Base-by-base conservation (phyloP, 805 yeast genomes). In the Schwanniomyces vanrijiae region DNA sequence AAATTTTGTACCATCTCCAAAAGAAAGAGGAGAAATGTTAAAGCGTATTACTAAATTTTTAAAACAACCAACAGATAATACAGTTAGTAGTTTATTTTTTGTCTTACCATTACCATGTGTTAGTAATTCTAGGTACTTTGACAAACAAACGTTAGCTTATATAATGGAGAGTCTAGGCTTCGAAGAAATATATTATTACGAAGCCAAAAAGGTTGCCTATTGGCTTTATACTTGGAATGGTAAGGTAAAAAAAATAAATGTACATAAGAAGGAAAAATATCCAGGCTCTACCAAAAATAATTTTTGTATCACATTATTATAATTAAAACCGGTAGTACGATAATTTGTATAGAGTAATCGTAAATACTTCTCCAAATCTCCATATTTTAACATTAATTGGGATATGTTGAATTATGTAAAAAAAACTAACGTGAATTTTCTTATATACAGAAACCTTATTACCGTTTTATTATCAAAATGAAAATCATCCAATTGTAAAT, bases 51-150 rank as follows among this genome's bases (percentile, higher is more conserved):
- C 80, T 3, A 47, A 68, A 22, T 91, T 88, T 58, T 67, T 91
- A 33, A 66, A 65, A 33, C 59, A 59, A 3, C 72, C 78, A 3
- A 45, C 49, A 1, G 20, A 25, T 0, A 44, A 43, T 3, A 44
- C 54, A 5, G 48, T 63, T 3, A 71, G 80, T 4, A 59, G 73
- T 28, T 63, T 90, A 4, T 91, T 92, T 59, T 64, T 92, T 10
- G 98, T 92, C 5, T 68, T 92, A 3, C 99, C 99, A 0, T 71
- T 87, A 29, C 96, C 98, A 0, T 92, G 99, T 61, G 71, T 89
- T 1, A 62, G 70, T 7, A 91, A 92, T 62, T 90, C 97, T 0
- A 73, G 98, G 39, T 92, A 91, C 61, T 81, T 85, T 62, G 77
- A 80, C 51, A 70, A 73, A 34, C 60, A 58, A 0, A 64, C 62